Percentiles rank a stretch among this genome's conserved stretches.
These are phyloP conservation scores for Phanerochaete carnosa DNA, from an alignment of 768 basidiomycete genomes.

Conservation along the genomic window DNA sequence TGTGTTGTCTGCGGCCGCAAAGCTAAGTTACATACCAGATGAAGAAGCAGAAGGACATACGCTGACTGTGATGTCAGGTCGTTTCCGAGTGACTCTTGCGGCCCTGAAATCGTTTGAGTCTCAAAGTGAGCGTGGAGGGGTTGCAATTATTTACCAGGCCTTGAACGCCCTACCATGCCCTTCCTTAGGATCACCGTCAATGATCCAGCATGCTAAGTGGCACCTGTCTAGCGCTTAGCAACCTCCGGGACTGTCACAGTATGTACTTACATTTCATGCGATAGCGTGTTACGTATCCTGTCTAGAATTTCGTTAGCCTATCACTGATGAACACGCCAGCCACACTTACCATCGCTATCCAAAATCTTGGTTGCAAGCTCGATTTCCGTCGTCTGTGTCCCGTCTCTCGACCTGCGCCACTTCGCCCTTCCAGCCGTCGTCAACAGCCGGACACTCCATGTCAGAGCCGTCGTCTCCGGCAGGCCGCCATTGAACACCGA, in stretches of 20 bases:
- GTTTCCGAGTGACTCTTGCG: constrained; percentile 58
- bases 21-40: background rate
- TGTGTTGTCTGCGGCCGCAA: constrained; percentile 53
- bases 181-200: constrained; percentile 66
- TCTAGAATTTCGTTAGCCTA: constrained; percentile 39
- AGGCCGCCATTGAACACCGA: constrained; percentile 52
- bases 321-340: background rate
- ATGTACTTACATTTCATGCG: constrained; percentile 69
- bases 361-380: constrained; percentile 82
- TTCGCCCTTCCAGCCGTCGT: constrained; percentile 71
- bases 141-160: constrained; percentile 49
- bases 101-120: constrained; percentile 47
- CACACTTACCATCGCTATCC: constrained; percentile 63
- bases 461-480: constrained; percentile 51
- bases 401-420: constrained; percentile 61
- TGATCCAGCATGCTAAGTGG: constrained; percentile 84
- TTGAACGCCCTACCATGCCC: constrained; percentile 74
- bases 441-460: constrained; percentile 64
- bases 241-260: no score
- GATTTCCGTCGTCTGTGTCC: constrained; percentile 59
- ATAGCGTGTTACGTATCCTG: constrained; percentile 75
- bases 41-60: background rate
- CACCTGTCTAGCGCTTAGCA: constrained; percentile 34
- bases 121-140: background rate
- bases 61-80: constrained; percentile 67